phyloP scores from a whole-genome alignment of 805 yeast species.

The Myxozyma vanderwaltii region DNA sequence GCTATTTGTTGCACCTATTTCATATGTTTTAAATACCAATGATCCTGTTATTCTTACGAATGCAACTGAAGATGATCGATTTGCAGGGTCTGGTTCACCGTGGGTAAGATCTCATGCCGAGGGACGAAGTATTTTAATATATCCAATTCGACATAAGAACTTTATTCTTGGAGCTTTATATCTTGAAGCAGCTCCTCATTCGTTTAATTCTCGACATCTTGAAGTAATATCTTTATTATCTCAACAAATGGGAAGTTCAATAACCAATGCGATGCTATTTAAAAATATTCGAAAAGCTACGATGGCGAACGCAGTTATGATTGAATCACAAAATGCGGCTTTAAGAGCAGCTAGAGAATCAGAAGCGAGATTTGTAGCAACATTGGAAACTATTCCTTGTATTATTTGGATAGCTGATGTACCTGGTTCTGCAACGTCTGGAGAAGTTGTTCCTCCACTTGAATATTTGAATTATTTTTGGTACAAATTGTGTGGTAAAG shows the following conservation, averaged over 20 bases:
- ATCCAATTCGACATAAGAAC: constrained; percentile 33
- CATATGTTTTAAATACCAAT: constrained; percentile 25
- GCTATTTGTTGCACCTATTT: constrained; percentile 16
- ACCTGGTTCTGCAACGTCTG: background rate
- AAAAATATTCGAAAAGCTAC: constrained; percentile 33
- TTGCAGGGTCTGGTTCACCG: constrained; percentile 13
- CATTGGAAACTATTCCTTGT: constrained; percentile 35
- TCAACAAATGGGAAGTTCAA: constrained; percentile 36
- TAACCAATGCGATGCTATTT: constrained; percentile 34
- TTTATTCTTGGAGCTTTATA: constrained; percentile 29
- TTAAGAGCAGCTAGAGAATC: constrained; percentile 32
- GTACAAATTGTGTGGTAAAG: constrained; percentile 31
- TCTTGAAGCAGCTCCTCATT: constrained; percentile 34
- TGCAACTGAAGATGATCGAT: constrained; percentile 26
- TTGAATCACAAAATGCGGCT: constrained; percentile 33
- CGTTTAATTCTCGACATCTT: constrained; percentile 34
- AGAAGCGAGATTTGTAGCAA: constrained; percentile 34
- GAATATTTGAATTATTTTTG: constrained; percentile 34
- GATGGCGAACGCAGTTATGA: constrained; percentile 35
- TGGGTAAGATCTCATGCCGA: constrained; percentile 27
- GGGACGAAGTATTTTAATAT: constrained; percentile 32
- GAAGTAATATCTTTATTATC: constrained; percentile 31
- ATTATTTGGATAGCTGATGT: constrained; percentile 35
- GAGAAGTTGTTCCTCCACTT: constrained; percentile 2
- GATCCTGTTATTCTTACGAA: constrained; percentile 28